Evolutionary conservation across 2,329 filamentous ascomycete genomes (phyloP), one percentile per base, ranked within the genome.

Genomic region (Clathrospora elynae): DNA sequence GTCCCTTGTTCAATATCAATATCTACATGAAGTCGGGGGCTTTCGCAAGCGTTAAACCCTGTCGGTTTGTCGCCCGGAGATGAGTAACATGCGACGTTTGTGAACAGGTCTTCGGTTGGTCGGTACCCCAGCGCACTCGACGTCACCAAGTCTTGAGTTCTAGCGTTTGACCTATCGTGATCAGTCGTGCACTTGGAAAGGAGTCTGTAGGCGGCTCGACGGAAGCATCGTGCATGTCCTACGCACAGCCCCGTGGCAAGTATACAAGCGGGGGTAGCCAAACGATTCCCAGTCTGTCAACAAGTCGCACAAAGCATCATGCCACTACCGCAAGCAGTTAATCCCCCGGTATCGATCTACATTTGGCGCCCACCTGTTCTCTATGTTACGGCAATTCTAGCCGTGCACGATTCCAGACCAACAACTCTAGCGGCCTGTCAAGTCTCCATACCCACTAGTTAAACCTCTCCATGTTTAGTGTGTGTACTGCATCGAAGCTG

Each of bases 271-370:
- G 31, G 42, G 43, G 19, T 31, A 51, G 39, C 49, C 47, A 46
- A 25, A 39, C 38, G 30, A 32, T 35, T 37, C 31, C 25, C 41
- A 22, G 14, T 30, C 24, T 42, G 37, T 28, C 23, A 30, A 26
- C 18, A 35, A 31, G 18, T 38, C 35, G 28, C 42, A 28, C 24
- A 22, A 23, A 23, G 25, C 23, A 37, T 38, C 44, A 35, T 43
- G 62, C 61, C 59, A 49, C 49, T 65, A 28, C 59, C 50, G 35
- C 14, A 35, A 51, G 32, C 11, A 51, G 59, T 35, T 38, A 50
- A 41, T 49, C 39, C 52, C 39, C 57, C 58, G 58, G 55, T 36
- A 55, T 56, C 20, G 55, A 63, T 67, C 60, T 57, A 41, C 55
- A 44, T 40, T 45, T 38, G 31, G 42, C 35, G 44, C 41, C 42